phyloP scores from a whole-genome alignment of 169 alveolate species.

The Plasmodium coatneyi region DNA sequence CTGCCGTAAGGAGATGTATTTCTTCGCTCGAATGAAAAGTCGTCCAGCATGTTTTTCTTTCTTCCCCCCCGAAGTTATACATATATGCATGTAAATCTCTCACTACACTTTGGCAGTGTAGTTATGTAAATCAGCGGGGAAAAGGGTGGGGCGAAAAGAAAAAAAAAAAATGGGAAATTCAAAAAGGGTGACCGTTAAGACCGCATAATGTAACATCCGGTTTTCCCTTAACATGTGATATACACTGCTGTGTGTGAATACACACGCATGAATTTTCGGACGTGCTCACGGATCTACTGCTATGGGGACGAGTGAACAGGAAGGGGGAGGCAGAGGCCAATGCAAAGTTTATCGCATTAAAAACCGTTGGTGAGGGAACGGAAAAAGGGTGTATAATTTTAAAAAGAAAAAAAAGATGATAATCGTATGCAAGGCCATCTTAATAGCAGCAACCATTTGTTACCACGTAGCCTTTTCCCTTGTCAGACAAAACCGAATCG shows the following conservation, averaged over 20 bases:
- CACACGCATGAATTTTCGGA: not conserved
- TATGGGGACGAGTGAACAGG: slow-evolving; percentile 4
- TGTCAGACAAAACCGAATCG: slow-evolving; percentile 4
- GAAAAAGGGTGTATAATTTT: not conserved
- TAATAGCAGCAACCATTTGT: slow-evolving; percentile 32
- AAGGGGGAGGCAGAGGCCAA: slow-evolving; percentile 6
- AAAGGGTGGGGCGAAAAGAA: not conserved
- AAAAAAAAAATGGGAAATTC: not conserved
- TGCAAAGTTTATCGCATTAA: not conserved
- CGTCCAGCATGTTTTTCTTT: not conserved
- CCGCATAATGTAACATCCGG: not conserved
- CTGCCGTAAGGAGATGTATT: not conserved
- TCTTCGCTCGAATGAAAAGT: not conserved
- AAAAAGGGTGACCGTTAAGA: not conserved
- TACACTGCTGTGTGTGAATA: not conserved
- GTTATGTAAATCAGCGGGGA: not conserved
- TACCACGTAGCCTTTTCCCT: slow-evolving; percentile 11
- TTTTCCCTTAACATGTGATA: not conserved
- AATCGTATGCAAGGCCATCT: slow-evolving; percentile 24
- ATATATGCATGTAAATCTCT: not conserved
- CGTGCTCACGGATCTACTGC: not conserved
- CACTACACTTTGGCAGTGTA: not conserved
- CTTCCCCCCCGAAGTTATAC: not conserved
- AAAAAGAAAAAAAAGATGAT: slow-evolving; percentile 19
- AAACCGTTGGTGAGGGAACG: not conserved